Conservation (phyloP, 192 early-diverging fungal genomes). For the Chytriomyces sp. region DNA sequence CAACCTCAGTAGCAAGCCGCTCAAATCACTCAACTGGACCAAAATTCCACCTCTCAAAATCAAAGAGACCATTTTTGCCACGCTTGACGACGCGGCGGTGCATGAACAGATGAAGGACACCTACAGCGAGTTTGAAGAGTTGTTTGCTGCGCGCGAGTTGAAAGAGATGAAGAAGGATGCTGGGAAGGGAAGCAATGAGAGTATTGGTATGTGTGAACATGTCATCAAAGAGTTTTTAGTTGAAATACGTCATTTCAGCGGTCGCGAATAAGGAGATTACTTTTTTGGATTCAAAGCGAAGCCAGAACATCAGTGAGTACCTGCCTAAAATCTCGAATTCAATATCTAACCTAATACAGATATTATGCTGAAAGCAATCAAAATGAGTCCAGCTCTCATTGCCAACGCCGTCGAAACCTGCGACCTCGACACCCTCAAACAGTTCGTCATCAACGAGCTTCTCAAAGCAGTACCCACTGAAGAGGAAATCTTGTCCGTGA, state of each 20-base stretch:
- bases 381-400: conserved; percentile 42
- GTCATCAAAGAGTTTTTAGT: no score
- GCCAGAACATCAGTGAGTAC: conserved; percentile 42
- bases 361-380: conserved; percentile 53
- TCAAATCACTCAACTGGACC: conserved; percentile 61
- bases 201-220: conserved; percentile 21
- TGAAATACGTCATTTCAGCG: background rate
- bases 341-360: conserved; percentile 22
- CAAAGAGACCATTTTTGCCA: conserved; percentile 50
- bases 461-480: conserved; percentile 54
- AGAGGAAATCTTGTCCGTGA: conserved; percentile 42
- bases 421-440: conserved; percentile 37
- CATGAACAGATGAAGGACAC: conserved; percentile 39
- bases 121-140: conserved; percentile 54
- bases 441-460: conserved; percentile 43
- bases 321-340: background rate
- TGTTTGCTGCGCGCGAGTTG: conserved; percentile 52
- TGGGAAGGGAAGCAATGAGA: conserved; percentile 32
- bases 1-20: conserved; percentile 52
- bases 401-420: conserved; percentile 39
- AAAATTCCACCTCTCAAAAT: conserved; percentile 52
- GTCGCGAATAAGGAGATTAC: conserved; percentile 40
- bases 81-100: conserved; percentile 48
- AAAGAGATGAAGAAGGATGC: conserved; percentile 30
- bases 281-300: conserved; percentile 54